Base-by-base conservation (phyloP, 768 basidiomycete species). In the Galerina sulciceps region DNA sequence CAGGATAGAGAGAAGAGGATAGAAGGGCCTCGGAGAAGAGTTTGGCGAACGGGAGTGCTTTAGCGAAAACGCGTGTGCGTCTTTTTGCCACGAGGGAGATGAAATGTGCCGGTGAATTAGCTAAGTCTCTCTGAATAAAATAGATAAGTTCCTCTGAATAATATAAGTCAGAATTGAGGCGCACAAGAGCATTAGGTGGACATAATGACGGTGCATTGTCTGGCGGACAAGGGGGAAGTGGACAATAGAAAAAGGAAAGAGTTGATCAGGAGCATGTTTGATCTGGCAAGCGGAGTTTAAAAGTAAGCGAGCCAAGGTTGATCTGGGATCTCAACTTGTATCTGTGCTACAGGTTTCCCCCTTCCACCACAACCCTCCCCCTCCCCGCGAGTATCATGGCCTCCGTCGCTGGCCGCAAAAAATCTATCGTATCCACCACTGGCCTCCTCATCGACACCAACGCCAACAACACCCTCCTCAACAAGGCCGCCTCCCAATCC, bases 401-500 rank as follows among this genome's bases (percentile, higher is more conserved):
- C 73, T 76, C 80, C 46, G 79, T 80, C 73, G 82, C 88, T 67
- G 86, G 81, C 74, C 87, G 91, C 69, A 91, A 90, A 86, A 92
- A 90, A 76, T 90, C 89, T 55, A 84, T 91, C 65, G 81, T 85
- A 57, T 86, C 88, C 58, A 84, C 78, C 66, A 76, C 83, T 51
- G 84, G 80, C 67, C 79, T 90, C 58, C 79, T 85, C 45, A 89
- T 90, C 72, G 91, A 93, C 73, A 84, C 84, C 14, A 81, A 88
- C 67, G 85, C 86, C 66, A 86, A 87, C 70, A 93, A 90, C 80
- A 93, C 89, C 49, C 88, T 93, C 60, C 92, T 94, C 81, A 94
- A 94, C 79, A 93, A 94, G 75, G 82, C 91, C 48, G 91, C 93
- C n/a, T 89, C 90, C 51, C 84, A 88, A 67, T 90, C 89, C 11